Evolutionary conservation across 2,329 filamentous ascomycete genomes (phyloP).

Genomic region (Ophiosphaerella narmari): DNA sequence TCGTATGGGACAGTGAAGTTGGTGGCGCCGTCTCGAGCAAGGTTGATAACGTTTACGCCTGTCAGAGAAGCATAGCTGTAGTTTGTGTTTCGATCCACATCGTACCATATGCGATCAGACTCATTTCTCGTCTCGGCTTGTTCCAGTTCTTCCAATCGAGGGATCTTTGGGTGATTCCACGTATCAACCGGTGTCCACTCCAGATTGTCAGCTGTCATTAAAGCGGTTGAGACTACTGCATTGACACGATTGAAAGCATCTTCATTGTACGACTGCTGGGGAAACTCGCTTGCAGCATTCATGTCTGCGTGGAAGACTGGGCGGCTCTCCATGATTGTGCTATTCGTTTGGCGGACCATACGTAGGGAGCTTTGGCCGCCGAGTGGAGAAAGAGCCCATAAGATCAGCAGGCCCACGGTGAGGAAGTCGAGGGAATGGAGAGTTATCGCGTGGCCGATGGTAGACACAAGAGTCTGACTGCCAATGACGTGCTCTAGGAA

Average conservation of each 20-base stretch:
- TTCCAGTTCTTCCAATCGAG: slow-evolving; percentile 5
- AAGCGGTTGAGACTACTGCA: slow-evolving; percentile 1
- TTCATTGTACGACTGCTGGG: neutral
- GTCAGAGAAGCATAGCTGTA: slow-evolving; percentile 5
- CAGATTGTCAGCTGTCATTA: slow-evolving; percentile 4
- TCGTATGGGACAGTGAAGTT: slow-evolving; percentile 8
- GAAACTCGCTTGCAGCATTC: slow-evolving; percentile 2
- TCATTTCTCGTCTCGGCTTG: slow-evolving; percentile 1
- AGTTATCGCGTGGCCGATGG: slow-evolving; percentile 6
- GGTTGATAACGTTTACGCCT: slow-evolving; percentile 5
- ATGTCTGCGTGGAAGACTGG: slow-evolving; percentile 7
- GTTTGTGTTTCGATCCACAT: neutral
- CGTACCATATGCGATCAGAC: neutral
- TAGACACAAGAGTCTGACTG: slow-evolving; percentile 7
- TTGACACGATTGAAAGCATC: slow-evolving; percentile 2
- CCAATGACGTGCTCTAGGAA: slow-evolving; percentile 6
- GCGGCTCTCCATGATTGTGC: slow-evolving; percentile 1
- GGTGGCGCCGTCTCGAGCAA: neutral
- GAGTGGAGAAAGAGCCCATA: slow-evolving; percentile 26
- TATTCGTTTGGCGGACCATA: slow-evolving; percentile 11
- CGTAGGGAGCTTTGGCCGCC: slow-evolving; percentile 26
- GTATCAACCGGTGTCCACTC: neutral
- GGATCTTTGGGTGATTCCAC: slow-evolving; percentile 7
- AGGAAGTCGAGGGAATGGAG: slow-evolving; percentile 6
- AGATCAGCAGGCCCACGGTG: slow-evolving; percentile 9